Percentiles rank a stretch among this genome's conserved stretches.
Conservation (phyloP, 1,284 basidiomycete species). For the Pholiota adiposa region DNA sequence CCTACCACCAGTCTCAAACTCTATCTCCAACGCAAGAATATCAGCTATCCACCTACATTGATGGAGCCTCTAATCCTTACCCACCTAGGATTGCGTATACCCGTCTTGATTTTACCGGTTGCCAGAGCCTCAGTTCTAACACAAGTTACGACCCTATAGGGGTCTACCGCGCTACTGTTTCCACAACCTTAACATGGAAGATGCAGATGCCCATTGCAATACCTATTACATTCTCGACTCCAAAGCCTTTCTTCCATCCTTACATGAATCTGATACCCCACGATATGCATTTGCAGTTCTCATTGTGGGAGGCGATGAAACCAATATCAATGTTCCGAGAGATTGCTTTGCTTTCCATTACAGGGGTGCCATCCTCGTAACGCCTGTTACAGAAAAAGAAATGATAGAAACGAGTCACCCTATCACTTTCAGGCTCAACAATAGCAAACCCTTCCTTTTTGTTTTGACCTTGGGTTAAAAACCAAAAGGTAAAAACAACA, state of each 20-base stretch:
- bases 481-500: no score
- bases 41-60: not conserved
- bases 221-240: not conserved
- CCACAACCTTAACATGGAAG: not conserved
- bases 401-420: not conserved
- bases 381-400: not conserved
- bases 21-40: not conserved
- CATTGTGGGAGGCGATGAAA: not conserved
- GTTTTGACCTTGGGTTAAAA: no score
- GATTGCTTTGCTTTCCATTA: not conserved
- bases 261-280: not conserved
- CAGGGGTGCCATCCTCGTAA: not conserved
- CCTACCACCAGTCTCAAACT: not conserved
- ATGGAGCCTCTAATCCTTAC: not conserved
- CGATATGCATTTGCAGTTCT: not conserved
- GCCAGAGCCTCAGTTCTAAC: not conserved
- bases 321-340: not conserved
- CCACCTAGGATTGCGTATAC: not conserved
- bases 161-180: not conserved
- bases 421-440: not conserved
- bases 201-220: no score
- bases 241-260: not conserved
- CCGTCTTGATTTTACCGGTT: not conserved
- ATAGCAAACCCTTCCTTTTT: no score
- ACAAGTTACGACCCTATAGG: not conserved